These are phyloP conservation scores for Trypanosoma vivax DNA, from an alignment of 208 protist genomes.

Conservation along the genomic window DNA sequence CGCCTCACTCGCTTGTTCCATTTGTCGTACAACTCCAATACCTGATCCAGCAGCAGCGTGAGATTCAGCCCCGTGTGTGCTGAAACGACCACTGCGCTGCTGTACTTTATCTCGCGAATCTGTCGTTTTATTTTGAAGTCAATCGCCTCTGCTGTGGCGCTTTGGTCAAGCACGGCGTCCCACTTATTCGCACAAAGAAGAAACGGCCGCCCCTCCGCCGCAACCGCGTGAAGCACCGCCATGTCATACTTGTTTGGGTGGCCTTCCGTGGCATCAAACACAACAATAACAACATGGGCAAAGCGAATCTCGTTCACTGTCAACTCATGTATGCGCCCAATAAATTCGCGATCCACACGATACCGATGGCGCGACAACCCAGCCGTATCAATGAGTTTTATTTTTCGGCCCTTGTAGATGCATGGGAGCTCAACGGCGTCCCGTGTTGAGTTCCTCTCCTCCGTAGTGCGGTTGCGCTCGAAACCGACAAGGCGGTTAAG, in stretches of 20 bases:
- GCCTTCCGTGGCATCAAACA: slow-evolving; percentile 89
- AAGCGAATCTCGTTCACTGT: slow-evolving; percentile 76
- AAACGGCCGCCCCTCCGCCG: slow-evolving; percentile 81
- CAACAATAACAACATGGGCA: slow-evolving; percentile 82
- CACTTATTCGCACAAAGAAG: slow-evolving; percentile 90
- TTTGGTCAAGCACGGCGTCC: slow-evolving; percentile 86
- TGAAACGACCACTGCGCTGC: slow-evolving; percentile 85
- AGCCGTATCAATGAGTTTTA: slow-evolving; percentile 88
- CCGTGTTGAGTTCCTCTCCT: slow-evolving; percentile 85
- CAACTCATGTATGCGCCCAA: slow-evolving; percentile 73
- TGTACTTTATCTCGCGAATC: slow-evolving; percentile 86
- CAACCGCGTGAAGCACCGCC: slow-evolving; percentile 78
- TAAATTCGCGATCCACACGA: slow-evolving; percentile 74
- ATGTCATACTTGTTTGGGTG: slow-evolving; percentile 92
- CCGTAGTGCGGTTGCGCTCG: slow-evolving; percentile 75
- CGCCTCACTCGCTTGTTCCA: slow-evolving; percentile 87
- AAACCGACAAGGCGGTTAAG: slow-evolving; percentile 91
- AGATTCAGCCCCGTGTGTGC: slow-evolving; percentile 84
- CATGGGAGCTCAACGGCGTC: slow-evolving; percentile 87
- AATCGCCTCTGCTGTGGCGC: slow-evolving; percentile 84
- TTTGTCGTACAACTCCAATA: slow-evolving; percentile 74
- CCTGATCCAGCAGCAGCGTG: slow-evolving; percentile 83
- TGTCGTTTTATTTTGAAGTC: slow-evolving; percentile 92
- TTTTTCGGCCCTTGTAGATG: slow-evolving; percentile 82
- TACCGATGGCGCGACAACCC: slow-evolving; percentile 69